These are phyloP conservation scores for Hippophae gyantsensis DNA, from an alignment of 306 rosid genomes.

Conservation along the genomic window DNA sequence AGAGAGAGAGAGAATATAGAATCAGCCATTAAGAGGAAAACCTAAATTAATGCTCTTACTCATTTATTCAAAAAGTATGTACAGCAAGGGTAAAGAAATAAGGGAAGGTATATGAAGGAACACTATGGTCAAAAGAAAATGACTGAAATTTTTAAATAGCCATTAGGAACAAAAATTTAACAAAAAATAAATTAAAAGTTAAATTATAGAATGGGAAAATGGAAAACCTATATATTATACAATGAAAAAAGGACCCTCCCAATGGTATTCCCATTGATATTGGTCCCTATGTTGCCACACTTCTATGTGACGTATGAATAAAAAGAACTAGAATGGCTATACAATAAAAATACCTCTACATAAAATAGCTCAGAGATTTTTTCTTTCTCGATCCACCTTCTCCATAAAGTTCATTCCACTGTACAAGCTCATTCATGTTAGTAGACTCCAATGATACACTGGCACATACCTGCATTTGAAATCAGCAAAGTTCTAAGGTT, in stretches of 20 bases:
- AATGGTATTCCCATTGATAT: slow-evolving; percentile 18
- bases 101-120: no score
- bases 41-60: no score
- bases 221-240: slow-evolving; percentile 44
- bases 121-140: no score
- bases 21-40: no score
- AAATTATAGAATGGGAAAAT: no score
- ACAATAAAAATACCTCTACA: slow-evolving; percentile 51
- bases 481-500: background rate
- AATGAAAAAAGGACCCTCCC: slow-evolving; percentile 23
- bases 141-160: no score
- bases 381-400: slow-evolving; percentile 90
- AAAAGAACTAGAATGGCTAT: slow-evolving; percentile 40
- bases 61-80: no score
- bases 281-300: slow-evolving; percentile 24
- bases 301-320: slow-evolving; percentile 26
- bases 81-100: no score
- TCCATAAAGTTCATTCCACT: slow-evolving; percentile 91
- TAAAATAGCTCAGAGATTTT: slow-evolving; percentile 79
- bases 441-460: slow-evolving; percentile 85
- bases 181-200: slow-evolving; percentile 1
- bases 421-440: slow-evolving; percentile 76
- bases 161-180: no score
- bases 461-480: slow-evolving; percentile 65
- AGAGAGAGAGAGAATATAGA: no score